Evolutionary conservation across 106 monocot species (phyloP).

Genomic region (Amphibolis antarctica): DNA sequence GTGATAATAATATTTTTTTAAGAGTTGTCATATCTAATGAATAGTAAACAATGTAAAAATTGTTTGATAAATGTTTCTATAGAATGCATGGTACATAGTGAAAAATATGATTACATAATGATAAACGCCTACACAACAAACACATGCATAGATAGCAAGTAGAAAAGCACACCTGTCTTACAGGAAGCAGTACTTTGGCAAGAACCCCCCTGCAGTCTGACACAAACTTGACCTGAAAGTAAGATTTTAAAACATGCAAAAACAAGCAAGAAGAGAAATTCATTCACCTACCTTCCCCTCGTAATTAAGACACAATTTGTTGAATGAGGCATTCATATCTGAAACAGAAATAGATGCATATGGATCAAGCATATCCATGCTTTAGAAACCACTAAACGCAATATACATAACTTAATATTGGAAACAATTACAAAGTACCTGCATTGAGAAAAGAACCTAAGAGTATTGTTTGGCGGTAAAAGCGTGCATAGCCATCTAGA

Average conservation of each 20-base stretch:
- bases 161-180: conserved; percentile 65
- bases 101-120: too few relatives aligned
- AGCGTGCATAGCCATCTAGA: conserved; percentile 74
- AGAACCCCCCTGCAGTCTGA: conserved; percentile 73
- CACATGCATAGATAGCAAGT: too few relatives aligned
- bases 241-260: not conserved
- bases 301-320: conserved; percentile 60
- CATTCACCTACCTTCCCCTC: conserved; percentile 66
- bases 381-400: not conserved
- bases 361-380: not conserved
- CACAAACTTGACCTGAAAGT: conserved; percentile 52
- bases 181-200: conserved; percentile 62
- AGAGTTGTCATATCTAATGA: too few relatives aligned
- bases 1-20: too few relatives aligned
- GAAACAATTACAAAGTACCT: conserved; percentile 26
- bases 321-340: conserved; percentile 92
- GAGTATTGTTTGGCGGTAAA: conserved; percentile 88
- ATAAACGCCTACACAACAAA: too few relatives aligned
- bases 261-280: not conserved
- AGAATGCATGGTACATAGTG: too few relatives aligned
- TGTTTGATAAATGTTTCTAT: too few relatives aligned
- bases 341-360: conserved; percentile 6
- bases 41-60: too few relatives aligned
- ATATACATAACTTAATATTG: not conserved
- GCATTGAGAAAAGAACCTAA: conserved; percentile 65